Conservation (phyloP, 2,329 filamentous ascomycete genomes). For the Fusarium sp. region DNA sequence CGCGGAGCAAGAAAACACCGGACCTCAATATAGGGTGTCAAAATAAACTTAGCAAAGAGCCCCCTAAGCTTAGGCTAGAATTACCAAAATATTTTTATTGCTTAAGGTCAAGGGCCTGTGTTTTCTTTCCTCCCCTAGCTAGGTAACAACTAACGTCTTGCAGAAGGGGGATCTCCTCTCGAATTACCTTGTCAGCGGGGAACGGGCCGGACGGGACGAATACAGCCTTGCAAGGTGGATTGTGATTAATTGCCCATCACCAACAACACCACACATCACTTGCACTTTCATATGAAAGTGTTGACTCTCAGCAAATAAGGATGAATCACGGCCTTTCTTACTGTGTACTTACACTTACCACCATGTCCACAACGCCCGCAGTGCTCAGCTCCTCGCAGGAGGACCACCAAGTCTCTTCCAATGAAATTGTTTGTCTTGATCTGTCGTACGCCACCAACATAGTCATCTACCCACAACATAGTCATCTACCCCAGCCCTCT, state of each 20-base stretch:
- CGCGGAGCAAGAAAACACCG: no score
- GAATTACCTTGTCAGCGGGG: constrained; percentile 22
- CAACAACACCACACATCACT: background rate
- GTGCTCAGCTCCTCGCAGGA: constrained; percentile 2
- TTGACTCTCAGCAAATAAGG: background rate
- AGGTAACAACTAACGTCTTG: background rate
- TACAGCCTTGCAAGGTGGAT: constrained; percentile 9
- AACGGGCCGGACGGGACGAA: constrained; percentile 29
- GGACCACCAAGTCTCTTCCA: background rate
- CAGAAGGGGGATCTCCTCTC: background rate
- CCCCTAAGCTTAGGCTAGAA: no score
- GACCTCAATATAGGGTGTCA: no score
- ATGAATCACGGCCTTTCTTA: background rate
- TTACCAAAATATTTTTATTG: no score
- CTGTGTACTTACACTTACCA: background rate
- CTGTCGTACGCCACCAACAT: constrained; percentile 31
- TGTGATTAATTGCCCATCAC: background rate
- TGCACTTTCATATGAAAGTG: background rate
- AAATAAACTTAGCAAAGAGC: no score
- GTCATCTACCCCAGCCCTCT: background rate
- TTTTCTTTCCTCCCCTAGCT: no score
- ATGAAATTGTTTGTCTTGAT: constrained; percentile 17
- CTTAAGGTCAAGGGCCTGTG: no score
- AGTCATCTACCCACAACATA: constrained; percentile 14
- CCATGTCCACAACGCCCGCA: constrained; percentile 10